Conservation (phyloP, 768 basidiomycete genomes). For the Panaeolus papilionaceus region DNA sequence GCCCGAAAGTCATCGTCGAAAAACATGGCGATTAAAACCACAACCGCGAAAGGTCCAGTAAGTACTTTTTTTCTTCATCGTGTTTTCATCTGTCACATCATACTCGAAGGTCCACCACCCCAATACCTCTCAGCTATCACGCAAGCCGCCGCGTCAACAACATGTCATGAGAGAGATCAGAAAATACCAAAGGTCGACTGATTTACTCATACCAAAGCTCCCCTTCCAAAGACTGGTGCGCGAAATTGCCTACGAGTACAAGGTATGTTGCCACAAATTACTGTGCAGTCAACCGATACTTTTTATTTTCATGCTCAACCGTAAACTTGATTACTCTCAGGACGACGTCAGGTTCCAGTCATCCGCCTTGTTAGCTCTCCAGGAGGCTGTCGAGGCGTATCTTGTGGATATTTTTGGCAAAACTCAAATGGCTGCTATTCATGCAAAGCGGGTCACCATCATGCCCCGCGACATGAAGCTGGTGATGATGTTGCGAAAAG, state of each 20-base stretch:
- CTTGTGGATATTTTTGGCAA: slow-evolving; percentile 79
- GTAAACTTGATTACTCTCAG: background rate
- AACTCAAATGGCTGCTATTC: slow-evolving; percentile 84
- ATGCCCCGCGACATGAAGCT: slow-evolving; percentile 85
- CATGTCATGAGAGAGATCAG: slow-evolving; percentile 26
- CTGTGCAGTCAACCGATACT: too few species aligned
- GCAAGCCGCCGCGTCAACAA: background rate
- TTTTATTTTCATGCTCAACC: too few species aligned
- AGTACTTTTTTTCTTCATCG: too few species aligned
- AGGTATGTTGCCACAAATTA: slow-evolving; percentile 6
- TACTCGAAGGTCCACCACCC: too few species aligned
- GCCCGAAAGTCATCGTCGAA: too few species aligned
- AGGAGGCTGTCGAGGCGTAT: slow-evolving; percentile 84
- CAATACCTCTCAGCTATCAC: too few species aligned
- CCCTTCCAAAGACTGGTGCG: slow-evolving; percentile 25
- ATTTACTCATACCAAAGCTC: slow-evolving; percentile 22
- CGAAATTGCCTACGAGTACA: slow-evolving; percentile 19
- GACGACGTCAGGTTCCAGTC: slow-evolving; percentile 76
- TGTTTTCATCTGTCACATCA: too few species aligned
- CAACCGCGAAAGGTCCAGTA: too few species aligned
- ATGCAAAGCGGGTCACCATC: slow-evolving; percentile 87
- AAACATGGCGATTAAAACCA: too few species aligned
- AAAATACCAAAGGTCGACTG: slow-evolving; percentile 23
- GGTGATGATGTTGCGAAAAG: slow-evolving; percentile 30
- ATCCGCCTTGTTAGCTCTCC: slow-evolving; percentile 79